Evolutionary conservation across 169 alveolate species (phyloP).

Genomic region (Cryptosporidium meleagridis): DNA sequence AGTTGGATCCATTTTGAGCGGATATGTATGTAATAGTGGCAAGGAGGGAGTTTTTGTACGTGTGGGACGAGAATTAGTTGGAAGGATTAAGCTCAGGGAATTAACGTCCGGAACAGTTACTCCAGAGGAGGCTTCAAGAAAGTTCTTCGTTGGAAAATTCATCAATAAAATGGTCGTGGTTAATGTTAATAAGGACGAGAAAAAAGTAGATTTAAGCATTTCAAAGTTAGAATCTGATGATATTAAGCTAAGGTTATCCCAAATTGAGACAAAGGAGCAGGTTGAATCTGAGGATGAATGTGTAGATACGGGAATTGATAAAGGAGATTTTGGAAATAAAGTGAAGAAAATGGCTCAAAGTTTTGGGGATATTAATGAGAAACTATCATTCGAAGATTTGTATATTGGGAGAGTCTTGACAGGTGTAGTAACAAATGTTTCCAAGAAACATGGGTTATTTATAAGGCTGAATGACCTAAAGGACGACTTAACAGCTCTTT

Average conservation of each 20-base stretch:
- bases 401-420: constrained; percentile 54
- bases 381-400: constrained; percentile 30
- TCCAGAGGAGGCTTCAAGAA: constrained; percentile 35
- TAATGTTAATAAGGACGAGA: background rate
- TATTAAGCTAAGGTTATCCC: constrained; percentile 49
- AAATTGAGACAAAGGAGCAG: background rate
- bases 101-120: constrained; percentile 36
- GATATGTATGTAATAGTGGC: constrained; percentile 59
- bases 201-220: constrained; percentile 54
- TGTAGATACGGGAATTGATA: background rate
- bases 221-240: constrained; percentile 47
- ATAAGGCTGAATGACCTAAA: constrained; percentile 30
- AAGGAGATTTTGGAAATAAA: background rate
- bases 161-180: constrained; percentile 32
- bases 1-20: constrained; percentile 49
- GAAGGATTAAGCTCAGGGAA: constrained; percentile 70
- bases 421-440: constrained; percentile 33
- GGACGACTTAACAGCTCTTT: constrained; percentile 9
- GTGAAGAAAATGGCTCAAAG: background rate
- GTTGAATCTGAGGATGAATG: background rate
- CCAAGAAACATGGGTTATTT: constrained; percentile 39
- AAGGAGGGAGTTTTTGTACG: constrained; percentile 69
- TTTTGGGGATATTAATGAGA: background rate
- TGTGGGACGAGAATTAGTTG: constrained; percentile 37
- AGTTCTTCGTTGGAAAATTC: constrained; percentile 23